phyloP scores from a whole-genome alignment of 2,329 filamentous ascomycete genomes.

The Xylariaceae sp. region DNA sequence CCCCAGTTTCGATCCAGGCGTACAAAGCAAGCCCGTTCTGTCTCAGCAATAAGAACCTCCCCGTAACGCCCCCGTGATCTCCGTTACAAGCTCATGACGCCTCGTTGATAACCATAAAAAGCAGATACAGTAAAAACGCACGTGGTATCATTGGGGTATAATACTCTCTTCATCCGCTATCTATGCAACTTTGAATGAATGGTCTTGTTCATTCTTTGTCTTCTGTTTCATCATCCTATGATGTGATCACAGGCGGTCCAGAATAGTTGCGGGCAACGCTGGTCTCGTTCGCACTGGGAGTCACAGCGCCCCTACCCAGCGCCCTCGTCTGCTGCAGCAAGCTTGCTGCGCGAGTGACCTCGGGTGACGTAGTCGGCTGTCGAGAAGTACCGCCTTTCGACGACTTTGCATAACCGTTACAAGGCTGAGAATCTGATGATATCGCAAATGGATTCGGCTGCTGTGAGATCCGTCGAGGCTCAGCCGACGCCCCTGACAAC shows the following conservation, averaged over 20 bases:
- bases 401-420: constrained; percentile 27
- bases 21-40: background rate
- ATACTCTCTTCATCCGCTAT: constrained; percentile 23
- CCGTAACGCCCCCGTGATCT: constrained; percentile 18
- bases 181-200: constrained; percentile 23
- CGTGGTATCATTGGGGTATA: constrained; percentile 22
- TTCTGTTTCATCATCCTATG: constrained; percentile 3
- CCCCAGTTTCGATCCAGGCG: constrained; percentile 1
- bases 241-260: constrained; percentile 21
- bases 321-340: constrained; percentile 32
- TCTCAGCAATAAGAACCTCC: background rate
- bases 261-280: constrained; percentile 28
- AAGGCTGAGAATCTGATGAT: constrained; percentile 31
- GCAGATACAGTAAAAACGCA: constrained; percentile 5
- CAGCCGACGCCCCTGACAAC: constrained; percentile 33
- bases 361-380: constrained; percentile 39
- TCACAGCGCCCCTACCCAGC: constrained; percentile 27
- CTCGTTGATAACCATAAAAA: constrained; percentile 25
- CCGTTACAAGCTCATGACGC: constrained; percentile 22
- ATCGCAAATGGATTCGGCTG: constrained; percentile 35
- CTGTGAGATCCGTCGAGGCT: constrained; percentile 36
- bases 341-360: constrained; percentile 37
- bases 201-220: background rate
- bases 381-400: constrained; percentile 24
- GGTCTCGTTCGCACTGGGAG: constrained; percentile 29